Base-by-base conservation (phyloP, 495 filamentous ascomycete species). In the Chaetomidium leptoderma region DNA sequence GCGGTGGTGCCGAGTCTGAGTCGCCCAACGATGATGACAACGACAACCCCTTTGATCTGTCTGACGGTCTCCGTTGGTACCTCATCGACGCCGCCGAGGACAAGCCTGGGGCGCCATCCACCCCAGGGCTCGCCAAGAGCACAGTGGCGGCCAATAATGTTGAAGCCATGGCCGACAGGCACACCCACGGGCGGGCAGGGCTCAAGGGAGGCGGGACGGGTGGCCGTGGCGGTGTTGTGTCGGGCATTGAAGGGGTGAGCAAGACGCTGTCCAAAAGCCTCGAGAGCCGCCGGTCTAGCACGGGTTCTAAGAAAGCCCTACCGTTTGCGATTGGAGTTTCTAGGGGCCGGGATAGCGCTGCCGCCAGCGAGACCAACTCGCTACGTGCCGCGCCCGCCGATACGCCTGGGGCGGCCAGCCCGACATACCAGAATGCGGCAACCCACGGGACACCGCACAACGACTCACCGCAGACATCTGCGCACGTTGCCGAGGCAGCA, bases 41-140 rank as follows among this genome's bases (percentile, higher is more conserved):
- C 59, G 93, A 99, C 57, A 99, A 99, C 67, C 93, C 93, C 2
- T 99, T 97, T 64, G 92, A 96, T 61, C 81, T 99, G 16, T 96
- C 91, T 0, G 93, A 99, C 65, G 93, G 93, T 17, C 76, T 99
- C 17, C 82, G 92, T 29, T 99, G 93, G 93, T 97, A 96, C 66
- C 81, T 97, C 3, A 81, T 97, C 10, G 92, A 99, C 66, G 93
- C 93, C 0, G 79, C 80, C 2, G 93, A 99, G 66, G 93, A 97
- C 69, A 97, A 96, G 68, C 83, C 88, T 7, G 93, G 92, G n/a
- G 95, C 93, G 3, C 93, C 93, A 3, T 85, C 85, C 13, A 97
- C 91, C 0, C 91, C 93, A 0, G 92, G 95, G 0, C 75, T 95
- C 35, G 86, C 86, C 14, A 93, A 91, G 69, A 90, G 84, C 64